Evolutionary conservation across 176 grass and related monocot genomes (phyloP).

Genomic region (Musa itinerans): DNA sequence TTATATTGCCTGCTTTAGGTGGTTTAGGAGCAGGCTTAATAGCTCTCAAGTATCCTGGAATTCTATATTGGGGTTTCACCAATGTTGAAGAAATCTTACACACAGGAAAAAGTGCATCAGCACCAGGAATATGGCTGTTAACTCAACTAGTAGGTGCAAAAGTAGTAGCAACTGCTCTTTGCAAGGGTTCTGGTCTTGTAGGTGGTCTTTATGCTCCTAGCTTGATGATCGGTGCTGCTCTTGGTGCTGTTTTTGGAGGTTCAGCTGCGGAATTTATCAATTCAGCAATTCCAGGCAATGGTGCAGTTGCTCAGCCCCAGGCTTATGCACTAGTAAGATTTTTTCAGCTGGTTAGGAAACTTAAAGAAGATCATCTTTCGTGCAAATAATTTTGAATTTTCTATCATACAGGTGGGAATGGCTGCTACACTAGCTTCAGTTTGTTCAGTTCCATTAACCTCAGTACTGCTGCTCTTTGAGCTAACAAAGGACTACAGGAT

Average conservation of each 20-base stretch:
- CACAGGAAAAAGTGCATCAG: conserved; percentile 93
- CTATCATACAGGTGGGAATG: conserved; percentile 79
- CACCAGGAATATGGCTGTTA: conserved; percentile 93
- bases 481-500: conserved; percentile 98
- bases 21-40: conserved; percentile 90
- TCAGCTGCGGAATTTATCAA: conserved; percentile 90
- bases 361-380: conserved; percentile 2
- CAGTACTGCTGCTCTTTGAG: conserved; percentile 92
- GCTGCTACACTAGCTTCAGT: conserved; percentile 91
- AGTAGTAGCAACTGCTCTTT: conserved; percentile 95
- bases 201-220: conserved; percentile 97
- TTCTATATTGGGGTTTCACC: conserved; percentile 97
- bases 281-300: conserved; percentile 82
- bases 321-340: conserved; percentile 87
- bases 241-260: conserved; percentile 96
- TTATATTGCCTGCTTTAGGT: conserved; percentile 87
- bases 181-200: conserved; percentile 97
- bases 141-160: conserved; percentile 83
- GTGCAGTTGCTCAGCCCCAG: conserved; percentile 89
- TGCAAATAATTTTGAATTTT: conserved; percentile 4
- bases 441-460: conserved; percentile 87
- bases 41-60: conserved; percentile 91
- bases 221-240: conserved; percentile 96
- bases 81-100: conserved; percentile 97
- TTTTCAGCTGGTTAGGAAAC: conserved; percentile 2